A percentile compares a stretch with the other conserved stretches of the same genome.
Evolutionary conservation across 768 basidiomycete genomes (phyloP).

Genomic region (Hericium rajendrae): DNA sequence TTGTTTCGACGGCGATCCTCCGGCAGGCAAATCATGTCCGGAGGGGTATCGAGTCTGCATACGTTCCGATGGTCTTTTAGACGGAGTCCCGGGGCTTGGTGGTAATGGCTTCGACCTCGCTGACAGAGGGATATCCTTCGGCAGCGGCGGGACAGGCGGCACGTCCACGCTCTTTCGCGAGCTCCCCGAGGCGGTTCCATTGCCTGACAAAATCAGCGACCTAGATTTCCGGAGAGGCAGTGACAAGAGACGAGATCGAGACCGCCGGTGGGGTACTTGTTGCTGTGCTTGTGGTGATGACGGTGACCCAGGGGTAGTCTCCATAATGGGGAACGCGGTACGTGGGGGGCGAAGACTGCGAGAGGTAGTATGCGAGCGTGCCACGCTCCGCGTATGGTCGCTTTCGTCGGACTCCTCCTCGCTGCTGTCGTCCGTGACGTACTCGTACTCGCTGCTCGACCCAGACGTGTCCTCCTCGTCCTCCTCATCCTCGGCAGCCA

Average conservation of each 20-base stretch:
- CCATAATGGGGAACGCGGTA: not conserved
- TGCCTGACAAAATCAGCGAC: slow-evolving; percentile 32
- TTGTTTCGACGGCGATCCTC: slow-evolving; percentile 21
- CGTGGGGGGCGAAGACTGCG: not conserved
- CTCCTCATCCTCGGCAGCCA: slow-evolving; percentile 47
- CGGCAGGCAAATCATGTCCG: slow-evolving; percentile 2
- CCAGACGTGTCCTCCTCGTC: slow-evolving; percentile 36
- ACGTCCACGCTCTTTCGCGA: slow-evolving; percentile 22
- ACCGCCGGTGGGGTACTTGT: slow-evolving; percentile 3
- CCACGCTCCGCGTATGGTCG: slow-evolving; percentile 4
- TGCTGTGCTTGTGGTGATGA: not conserved
- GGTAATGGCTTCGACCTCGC: slow-evolving; percentile 33
- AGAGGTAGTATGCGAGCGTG: slow-evolving; percentile 15
- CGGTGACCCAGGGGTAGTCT: not conserved
- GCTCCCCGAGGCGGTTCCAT: not conserved
- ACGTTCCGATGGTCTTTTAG: not conserved
- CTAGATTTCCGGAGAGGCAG: slow-evolving; percentile 35
- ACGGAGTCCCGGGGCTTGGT: slow-evolving; percentile 16
- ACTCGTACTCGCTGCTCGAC: slow-evolving; percentile 22
- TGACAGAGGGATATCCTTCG: slow-evolving; percentile 21
- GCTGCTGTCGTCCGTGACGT: slow-evolving; percentile 31
- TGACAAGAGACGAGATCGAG: slow-evolving; percentile 9
- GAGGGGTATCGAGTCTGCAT: slow-evolving; percentile 3
- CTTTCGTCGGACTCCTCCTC: slow-evolving; percentile 13
- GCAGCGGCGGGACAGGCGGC: slow-evolving; percentile 28